phyloP scores from a whole-genome alignment of 495 filamentous ascomycete species.

The Amphirosellinia nigrospora region DNA sequence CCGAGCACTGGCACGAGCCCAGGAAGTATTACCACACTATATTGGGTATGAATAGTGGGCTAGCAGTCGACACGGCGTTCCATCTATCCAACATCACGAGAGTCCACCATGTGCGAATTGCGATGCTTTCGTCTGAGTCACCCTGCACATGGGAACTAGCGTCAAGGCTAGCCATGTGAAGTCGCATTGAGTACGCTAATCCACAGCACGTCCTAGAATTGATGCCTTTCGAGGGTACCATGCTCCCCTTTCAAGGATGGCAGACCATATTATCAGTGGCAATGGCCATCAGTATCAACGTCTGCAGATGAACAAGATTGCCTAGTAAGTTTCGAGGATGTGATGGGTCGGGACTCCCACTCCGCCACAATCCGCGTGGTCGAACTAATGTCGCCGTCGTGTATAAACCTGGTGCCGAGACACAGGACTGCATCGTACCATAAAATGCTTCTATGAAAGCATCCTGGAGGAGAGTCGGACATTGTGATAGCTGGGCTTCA shows the following conservation, averaged over 20 bases:
- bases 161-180: slow-evolving; percentile 51
- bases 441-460: slow-evolving; percentile 76
- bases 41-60: slow-evolving; percentile 64
- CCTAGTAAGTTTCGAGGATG: slow-evolving; percentile 50
- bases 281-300: slow-evolving; percentile 65
- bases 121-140: slow-evolving; percentile 74
- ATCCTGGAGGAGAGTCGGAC: slow-evolving; percentile 66
- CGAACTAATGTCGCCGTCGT: slow-evolving; percentile 47
- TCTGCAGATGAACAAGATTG: slow-evolving; percentile 69
- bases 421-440: slow-evolving; percentile 62
- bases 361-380: slow-evolving; percentile 57
- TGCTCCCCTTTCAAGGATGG: slow-evolving; percentile 40
- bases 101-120: slow-evolving; percentile 75
- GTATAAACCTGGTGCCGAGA: slow-evolving; percentile 49
- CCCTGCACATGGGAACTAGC: slow-evolving; percentile 36
- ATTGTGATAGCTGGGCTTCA: slow-evolving; percentile 64
- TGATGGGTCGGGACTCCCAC: slow-evolving; percentile 57
- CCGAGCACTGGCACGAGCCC: slow-evolving; percentile 72
- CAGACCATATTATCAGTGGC: slow-evolving; percentile 59
- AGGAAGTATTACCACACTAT: slow-evolving; percentile 63
- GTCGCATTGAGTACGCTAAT: slow-evolving; percentile 62
- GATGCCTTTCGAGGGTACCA: slow-evolving; percentile 44
- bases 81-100: slow-evolving; percentile 76
- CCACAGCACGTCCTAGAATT: slow-evolving; percentile 64
- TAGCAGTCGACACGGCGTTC: slow-evolving; percentile 72